Conservation (phyloP, 345 rosid genomes). For the Streptanthus diversifolius region DNA sequence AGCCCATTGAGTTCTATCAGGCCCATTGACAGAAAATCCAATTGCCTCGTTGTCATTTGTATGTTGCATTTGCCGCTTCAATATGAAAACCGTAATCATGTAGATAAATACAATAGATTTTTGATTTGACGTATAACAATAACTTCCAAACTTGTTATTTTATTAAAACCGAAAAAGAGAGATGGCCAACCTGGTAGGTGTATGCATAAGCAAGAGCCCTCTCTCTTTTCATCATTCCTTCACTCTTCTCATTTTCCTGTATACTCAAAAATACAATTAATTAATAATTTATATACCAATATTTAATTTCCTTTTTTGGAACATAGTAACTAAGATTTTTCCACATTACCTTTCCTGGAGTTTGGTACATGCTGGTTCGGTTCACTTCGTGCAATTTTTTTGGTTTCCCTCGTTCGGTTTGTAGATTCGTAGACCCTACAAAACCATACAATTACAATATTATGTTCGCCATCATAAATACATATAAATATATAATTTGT, state of each 20-base stretch:
- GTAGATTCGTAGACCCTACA: constrained; percentile 12
- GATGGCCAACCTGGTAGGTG: constrained; percentile 58
- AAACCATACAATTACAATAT: neutral
- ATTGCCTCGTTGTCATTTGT: constrained; percentile 32
- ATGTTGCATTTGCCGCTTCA: constrained; percentile 40
- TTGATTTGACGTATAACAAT: neutral
- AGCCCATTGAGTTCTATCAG: constrained; percentile 63
- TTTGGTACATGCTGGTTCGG: constrained; percentile 47
- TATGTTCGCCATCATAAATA: neutral
- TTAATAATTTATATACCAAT: neutral
- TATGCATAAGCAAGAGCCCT: constrained; percentile 96
- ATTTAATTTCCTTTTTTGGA: neutral
- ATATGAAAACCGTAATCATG: neutral
- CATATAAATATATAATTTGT: neutral
- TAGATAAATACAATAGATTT: neutral
- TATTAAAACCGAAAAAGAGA: neutral
- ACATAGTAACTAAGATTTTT: neutral
- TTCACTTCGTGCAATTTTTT: constrained; percentile 34
- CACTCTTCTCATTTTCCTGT: constrained; percentile 50
- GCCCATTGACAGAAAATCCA: constrained; percentile 39
- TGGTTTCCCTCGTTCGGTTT: constrained; percentile 27
- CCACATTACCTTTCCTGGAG: constrained; percentile 27
- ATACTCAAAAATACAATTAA: constrained; percentile 7
- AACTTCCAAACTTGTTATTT: neutral
- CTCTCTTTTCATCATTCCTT: constrained; percentile 66